These are phyloP conservation scores for Theobroma cacao DNA, from an alignment of 345 rosid species.

Conservation along the genomic window DNA sequence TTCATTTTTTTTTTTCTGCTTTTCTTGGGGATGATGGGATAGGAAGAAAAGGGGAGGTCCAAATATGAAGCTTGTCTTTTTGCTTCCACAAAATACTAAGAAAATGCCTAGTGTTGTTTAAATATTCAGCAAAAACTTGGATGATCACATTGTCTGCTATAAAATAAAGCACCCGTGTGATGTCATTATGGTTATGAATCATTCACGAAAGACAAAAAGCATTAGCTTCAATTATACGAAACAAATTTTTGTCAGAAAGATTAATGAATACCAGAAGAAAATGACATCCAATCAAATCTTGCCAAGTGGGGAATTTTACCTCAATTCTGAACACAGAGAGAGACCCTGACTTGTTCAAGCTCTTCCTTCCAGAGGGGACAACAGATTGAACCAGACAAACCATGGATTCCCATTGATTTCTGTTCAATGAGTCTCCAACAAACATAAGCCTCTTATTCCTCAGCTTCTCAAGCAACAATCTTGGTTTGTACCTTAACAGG, in stretches of 20 bases:
- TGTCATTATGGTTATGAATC: neutral
- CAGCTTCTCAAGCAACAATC: slow-evolving; percentile 66
- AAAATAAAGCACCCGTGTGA: neutral
- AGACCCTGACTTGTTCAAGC: slow-evolving; percentile 61
- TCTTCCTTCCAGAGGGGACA: slow-evolving; percentile 60
- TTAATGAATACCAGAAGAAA: neutral
- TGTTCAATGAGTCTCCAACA: slow-evolving; percentile 92
- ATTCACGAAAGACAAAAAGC: neutral
- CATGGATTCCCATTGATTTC: slow-evolving; percentile 99
- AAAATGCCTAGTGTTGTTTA: neutral
- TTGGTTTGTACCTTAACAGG: slow-evolving; percentile 61
- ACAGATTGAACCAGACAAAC: slow-evolving; percentile 87
- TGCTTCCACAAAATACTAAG: neutral
- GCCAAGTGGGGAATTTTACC: slow-evolving; percentile 34
- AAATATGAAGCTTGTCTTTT: neutral
- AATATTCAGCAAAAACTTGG: neutral
- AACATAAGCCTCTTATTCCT: slow-evolving; percentile 96
- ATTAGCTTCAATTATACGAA: neutral
- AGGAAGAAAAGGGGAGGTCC: neutral
- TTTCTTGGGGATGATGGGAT: neutral
- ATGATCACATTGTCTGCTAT: neutral
- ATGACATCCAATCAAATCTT: neutral
- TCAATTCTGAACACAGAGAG: slow-evolving; percentile 66
- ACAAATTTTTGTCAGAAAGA: neutral
- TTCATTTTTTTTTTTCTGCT: neutral